phyloP scores from a whole-genome alignment of 805 yeast species.

The Candida awuae region DNA sequence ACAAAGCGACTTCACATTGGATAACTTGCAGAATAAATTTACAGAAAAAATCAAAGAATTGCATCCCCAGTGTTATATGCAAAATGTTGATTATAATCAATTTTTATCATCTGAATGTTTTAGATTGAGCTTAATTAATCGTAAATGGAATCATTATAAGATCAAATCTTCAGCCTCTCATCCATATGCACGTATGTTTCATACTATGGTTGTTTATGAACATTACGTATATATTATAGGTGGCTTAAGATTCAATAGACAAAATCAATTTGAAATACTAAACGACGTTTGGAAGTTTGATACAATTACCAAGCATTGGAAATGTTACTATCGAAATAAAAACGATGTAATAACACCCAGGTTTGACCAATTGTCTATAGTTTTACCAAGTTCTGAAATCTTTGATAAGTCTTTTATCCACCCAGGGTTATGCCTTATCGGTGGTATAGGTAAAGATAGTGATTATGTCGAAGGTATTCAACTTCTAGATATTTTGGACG shows the following conservation, averaged over 20 bases:
- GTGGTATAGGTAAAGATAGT: conserved; percentile 40
- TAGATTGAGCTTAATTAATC: conserved; percentile 48
- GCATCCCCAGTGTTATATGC: not conserved
- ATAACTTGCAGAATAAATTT: conserved; percentile 34
- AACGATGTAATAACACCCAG: conserved; percentile 28
- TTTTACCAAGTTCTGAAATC: conserved; percentile 32
- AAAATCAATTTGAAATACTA: conserved; percentile 34
- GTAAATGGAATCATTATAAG: conserved; percentile 44
- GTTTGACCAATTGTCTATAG: conserved; percentile 45
- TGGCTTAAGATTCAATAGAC: conserved; percentile 42
- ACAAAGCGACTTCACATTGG: conserved; percentile 29
- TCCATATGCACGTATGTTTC: conserved; percentile 47
- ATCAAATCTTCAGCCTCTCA: conserved; percentile 16
- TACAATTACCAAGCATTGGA: conserved; percentile 46
- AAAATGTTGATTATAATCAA: conserved; percentile 6
- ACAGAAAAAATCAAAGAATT: conserved; percentile 9
- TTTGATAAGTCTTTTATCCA: conserved; percentile 31
- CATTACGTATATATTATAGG: conserved; percentile 55
- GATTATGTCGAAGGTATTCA: conserved; percentile 28
- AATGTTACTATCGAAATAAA: conserved; percentile 34
- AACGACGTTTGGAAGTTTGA: conserved; percentile 69
- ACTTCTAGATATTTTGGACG: conserved; percentile 36
- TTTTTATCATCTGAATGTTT: conserved; percentile 60
- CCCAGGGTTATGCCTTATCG: conserved; percentile 44
- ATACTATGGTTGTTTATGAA: conserved; percentile 44